phyloP scores from a whole-genome alignment of 371 early-diverging fungal species.

The Mortierella sp. region DNA sequence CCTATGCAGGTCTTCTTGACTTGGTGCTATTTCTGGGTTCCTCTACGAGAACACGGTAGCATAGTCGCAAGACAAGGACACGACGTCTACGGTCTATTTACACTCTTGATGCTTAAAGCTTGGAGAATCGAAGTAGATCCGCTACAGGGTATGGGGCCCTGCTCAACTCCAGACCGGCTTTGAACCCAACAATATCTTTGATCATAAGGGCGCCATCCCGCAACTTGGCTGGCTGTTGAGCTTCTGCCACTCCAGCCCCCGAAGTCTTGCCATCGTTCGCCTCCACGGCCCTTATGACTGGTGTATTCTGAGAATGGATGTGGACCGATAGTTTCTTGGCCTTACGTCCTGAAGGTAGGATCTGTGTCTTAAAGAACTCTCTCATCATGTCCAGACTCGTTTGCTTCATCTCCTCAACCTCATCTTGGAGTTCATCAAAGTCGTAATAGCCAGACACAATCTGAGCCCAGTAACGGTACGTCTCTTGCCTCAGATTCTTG shows the following conservation, averaged over 20 bases:
- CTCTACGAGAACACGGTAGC: no score
- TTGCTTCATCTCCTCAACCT: constrained; percentile 65
- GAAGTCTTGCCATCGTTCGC: constrained; percentile 9
- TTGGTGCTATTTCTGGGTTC: no score
- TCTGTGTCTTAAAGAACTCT: constrained; percentile 66
- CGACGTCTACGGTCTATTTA: no score
- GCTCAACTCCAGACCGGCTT: constrained; percentile 66
- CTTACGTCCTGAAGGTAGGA: constrained; percentile 64
- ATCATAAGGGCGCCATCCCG: constrained; percentile 57
- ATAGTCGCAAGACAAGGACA: no score
- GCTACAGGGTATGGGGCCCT: constrained; percentile 65
- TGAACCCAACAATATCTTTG: constrained; percentile 64
- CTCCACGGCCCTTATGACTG: constrained; percentile 11
- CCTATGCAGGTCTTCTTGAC: no score
- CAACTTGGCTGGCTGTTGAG: constrained; percentile 39
- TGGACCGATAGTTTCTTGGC: constrained; percentile 77
- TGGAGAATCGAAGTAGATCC: constrained; percentile 39
- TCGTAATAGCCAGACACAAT: constrained; percentile 86
- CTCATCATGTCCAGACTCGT: constrained; percentile 62
- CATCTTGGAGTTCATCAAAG: constrained; percentile 76
- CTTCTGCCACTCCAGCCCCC: constrained; percentile 7
- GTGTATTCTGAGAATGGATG: constrained; percentile 68
- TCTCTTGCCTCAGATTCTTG: constrained; percentile 86
- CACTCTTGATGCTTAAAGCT: no score
- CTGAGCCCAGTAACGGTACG: constrained; percentile 81